These are phyloP conservation scores for Peronospora farinosa DNA, from an alignment of 352 stramenopile genomes.

Conservation along the genomic window DNA sequence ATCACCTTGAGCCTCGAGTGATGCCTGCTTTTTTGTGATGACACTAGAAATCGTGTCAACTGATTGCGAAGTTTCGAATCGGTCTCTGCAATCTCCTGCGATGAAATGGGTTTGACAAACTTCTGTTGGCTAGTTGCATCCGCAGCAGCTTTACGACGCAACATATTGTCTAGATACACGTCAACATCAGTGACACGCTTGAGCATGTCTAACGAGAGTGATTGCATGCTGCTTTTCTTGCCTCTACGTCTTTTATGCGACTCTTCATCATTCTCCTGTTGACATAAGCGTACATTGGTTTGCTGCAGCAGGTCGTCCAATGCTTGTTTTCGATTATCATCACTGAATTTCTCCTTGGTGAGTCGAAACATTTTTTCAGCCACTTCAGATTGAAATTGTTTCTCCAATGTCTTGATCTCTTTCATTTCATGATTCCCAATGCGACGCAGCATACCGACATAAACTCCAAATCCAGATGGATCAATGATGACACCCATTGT, in stretches of 20 bases:
- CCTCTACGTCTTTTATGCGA: slow-evolving; percentile 10
- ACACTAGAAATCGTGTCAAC: slow-evolving; percentile 63
- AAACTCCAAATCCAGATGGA: slow-evolving; percentile 57
- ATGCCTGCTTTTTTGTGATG: slow-evolving; percentile 69
- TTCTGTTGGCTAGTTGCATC: slow-evolving; percentile 27
- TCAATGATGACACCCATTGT: slow-evolving; percentile 66
- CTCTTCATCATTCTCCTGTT: slow-evolving; percentile 11
- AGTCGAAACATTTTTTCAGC: slow-evolving; percentile 75
- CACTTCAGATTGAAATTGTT: slow-evolving; percentile 77
- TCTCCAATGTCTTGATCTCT: slow-evolving; percentile 70
- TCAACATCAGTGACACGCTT: slow-evolving; percentile 76
- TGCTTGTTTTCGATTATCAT: slow-evolving; percentile 69
- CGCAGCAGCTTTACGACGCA: slow-evolving; percentile 48
- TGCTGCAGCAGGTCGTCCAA: slow-evolving; percentile 54
- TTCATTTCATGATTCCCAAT: slow-evolving; percentile 73
- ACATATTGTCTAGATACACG: slow-evolving; percentile 77
- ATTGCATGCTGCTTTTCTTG: slow-evolving; percentile 36
- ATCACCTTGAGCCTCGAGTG: slow-evolving; percentile 80
- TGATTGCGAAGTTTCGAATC: slow-evolving; percentile 76
- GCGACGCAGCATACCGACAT: slow-evolving; percentile 70
- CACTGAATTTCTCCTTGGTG: slow-evolving; percentile 81
- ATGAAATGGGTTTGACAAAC: slow-evolving; percentile 42
- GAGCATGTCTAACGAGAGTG: slow-evolving; percentile 74
- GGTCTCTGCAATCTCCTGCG: slow-evolving; percentile 62
- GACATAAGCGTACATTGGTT: slow-evolving; percentile 18